A percentile compares a stretch with the other conserved stretches of the same genome.
Evolutionary conservation across 2,329 filamentous ascomycete species (phyloP).

Genomic region (Ilyonectria mors-panacis): DNA sequence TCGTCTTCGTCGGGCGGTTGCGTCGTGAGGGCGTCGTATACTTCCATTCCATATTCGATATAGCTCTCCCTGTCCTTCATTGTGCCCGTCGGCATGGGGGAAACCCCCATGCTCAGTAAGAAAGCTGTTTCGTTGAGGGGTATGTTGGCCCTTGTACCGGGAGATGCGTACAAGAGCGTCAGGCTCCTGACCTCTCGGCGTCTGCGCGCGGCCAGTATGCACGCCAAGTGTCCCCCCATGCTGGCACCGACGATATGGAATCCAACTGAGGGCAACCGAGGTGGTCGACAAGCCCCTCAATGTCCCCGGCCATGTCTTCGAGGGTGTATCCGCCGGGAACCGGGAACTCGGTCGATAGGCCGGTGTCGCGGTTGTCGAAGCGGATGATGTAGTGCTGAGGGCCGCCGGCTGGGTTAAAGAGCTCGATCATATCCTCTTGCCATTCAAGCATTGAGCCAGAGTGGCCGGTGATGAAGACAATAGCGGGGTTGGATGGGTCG

Average conservation of each 20-base stretch:
- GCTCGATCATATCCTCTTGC: conserved; percentile 37
- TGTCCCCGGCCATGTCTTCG: conserved; percentile 46
- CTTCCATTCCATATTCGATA: conserved; percentile 10
- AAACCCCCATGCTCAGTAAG: conserved; percentile 6
- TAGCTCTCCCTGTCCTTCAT: conserved; percentile 9
- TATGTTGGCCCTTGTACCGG: conserved; percentile 35
- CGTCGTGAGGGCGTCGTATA: conserved; percentile 29
- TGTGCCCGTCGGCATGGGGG: conserved; percentile 7
- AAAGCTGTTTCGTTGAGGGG: conserved; percentile 10
- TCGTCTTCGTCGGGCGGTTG: conserved; percentile 27
- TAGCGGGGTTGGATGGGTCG: conserved; percentile 41
- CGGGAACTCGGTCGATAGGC: conserved; percentile 45
- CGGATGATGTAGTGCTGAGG: conserved; percentile 38
- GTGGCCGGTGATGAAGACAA: conserved; percentile 45
- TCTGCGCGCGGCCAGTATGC: conserved; percentile 39
- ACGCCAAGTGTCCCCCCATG: conserved; percentile 47
- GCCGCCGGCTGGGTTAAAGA: conserved; percentile 34
- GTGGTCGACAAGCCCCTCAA: conserved; percentile 47
- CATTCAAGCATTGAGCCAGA: conserved; percentile 46
- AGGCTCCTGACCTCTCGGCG: conserved; percentile 40
- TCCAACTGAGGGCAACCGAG: conserved; percentile 35
- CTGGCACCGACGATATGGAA: conserved; percentile 48
- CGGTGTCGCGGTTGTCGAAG: conserved; percentile 46
- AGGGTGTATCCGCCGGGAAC: conserved; percentile 45
- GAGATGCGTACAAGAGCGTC: conserved; percentile 44